phyloP scores from a whole-genome alignment of 2,329 filamentous ascomycete species.

The Fusarium kyushuense region DNA sequence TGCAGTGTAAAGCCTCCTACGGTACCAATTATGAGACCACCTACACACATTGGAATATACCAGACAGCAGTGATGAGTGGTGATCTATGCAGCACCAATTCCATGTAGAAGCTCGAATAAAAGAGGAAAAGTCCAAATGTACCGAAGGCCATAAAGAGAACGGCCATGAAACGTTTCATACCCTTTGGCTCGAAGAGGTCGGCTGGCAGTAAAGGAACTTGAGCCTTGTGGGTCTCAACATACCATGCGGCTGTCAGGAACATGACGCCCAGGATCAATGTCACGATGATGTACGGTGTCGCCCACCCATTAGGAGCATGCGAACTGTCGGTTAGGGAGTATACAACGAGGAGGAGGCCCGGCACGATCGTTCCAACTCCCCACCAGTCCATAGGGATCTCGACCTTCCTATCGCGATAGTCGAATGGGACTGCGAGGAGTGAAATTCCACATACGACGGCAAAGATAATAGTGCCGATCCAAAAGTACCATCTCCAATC shows the following conservation, averaged over 20 bases:
- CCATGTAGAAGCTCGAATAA: conserved; percentile 73
- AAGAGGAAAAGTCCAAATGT: conserved; percentile 72
- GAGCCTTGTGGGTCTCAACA: conserved; percentile 71
- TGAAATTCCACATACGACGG: conserved; percentile 62
- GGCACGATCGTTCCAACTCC: conserved; percentile 66
- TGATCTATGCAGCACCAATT: conserved; percentile 62
- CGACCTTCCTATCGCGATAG: conserved; percentile 41
- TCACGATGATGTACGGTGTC: conserved; percentile 73
- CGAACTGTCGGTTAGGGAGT: conserved; percentile 74
- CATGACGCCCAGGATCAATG: conserved; percentile 67
- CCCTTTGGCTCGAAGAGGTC: conserved; percentile 69
- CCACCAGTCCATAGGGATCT: conserved; percentile 69
- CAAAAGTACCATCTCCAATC: conserved; percentile 79
- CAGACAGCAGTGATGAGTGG: conserved; percentile 69
- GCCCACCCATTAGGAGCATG: conserved; percentile 72
- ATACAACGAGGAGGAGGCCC: conserved; percentile 73
- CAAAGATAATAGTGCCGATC: conserved; percentile 63
- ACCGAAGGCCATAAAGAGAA: conserved; percentile 63
- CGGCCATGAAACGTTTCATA: conserved; percentile 68
- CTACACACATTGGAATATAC: conserved; percentile 69
- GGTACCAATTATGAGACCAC: conserved; percentile 68
- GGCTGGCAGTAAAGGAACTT: conserved; percentile 70
- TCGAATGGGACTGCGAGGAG: conserved; percentile 55
- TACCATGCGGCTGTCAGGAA: conserved; percentile 67
- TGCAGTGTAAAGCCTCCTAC: conserved; percentile 68